Evolutionary conservation across 352 stramenopile genomes (phyloP), one percentile per base, ranked within the genome.

Genomic region (Phytophthora megakarya): DNA sequence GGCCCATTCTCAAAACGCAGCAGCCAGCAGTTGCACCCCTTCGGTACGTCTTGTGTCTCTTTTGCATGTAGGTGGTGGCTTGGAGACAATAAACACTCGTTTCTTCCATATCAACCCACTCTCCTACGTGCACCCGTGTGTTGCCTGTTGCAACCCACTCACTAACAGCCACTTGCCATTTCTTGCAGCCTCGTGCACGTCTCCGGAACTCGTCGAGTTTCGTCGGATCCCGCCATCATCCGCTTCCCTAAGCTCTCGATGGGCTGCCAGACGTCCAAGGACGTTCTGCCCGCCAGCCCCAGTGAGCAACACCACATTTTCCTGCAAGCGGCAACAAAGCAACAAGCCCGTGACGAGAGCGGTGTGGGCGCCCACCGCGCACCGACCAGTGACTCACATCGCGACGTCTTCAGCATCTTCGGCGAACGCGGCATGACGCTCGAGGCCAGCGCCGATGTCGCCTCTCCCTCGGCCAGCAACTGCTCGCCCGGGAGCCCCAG

Each of bases 371-470:
- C 69, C 8, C 49, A 60, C 33, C 53, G 65, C 16, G 33, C 30
- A 5, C 59, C 61, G 48, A 39, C 55, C 18, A 67, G 45, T 25
- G 80, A 70, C 54, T 72, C 72, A 33, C 81, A 92, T 52, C 84
- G 86, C 26, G 86, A 95, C 60, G 86, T 95, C 38, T 93, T 95
- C 52, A 93, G 81, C 74, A 92, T 95, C 50, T 95, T 95, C 33
- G 85, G 71, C 19, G 86, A 95, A 52, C 80, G 68, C 45, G 86
- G 86, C 43, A 90, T 92, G 83, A 49, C 81, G 19, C 69, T 95
- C 10, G 82, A 92, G 46, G 61, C 62, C 47, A 64, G 35, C 39
- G 56, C 35, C 3, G 51, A 59, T 3, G 40, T 47, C 16, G 18
- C 22, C 5, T 79, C 70, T 7, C 54, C 57, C 16, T 66, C 66